Percentiles rank a stretch among this genome's conserved stretches.
phyloP scores from a whole-genome alignment of 1,284 basidiomycete species.

The Sporisorium sorghi region DNA sequence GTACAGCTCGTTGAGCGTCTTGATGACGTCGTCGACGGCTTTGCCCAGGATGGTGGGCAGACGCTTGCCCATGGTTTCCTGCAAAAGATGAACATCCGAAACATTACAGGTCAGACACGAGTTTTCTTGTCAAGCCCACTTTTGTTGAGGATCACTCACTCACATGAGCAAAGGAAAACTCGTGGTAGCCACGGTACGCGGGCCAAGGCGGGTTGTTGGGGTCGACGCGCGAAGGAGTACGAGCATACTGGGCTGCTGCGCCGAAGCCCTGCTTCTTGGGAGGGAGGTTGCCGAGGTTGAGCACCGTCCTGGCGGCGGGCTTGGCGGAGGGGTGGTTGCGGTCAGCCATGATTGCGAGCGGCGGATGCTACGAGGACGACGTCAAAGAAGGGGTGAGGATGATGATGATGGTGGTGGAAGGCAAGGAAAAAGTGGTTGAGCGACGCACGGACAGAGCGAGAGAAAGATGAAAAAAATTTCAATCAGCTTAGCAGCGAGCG shows the following conservation, averaged over 20 bases:
- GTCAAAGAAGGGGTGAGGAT: not conserved
- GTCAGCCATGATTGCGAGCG: constrained; percentile 52
- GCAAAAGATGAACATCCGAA: not conserved
- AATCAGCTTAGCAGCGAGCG: not conserved
- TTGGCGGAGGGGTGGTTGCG: constrained; percentile 62
- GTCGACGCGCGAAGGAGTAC: constrained; percentile 70
- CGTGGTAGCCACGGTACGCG: constrained; percentile 85
- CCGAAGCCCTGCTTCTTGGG: constrained; percentile 65
- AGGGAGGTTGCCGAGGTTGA: constrained; percentile 68
- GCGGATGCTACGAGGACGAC: not conserved
- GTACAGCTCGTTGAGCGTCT: constrained; percentile 82
- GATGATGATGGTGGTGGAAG: constrained; percentile 19
- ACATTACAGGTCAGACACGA: not conserved
- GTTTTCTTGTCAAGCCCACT: too few relatives aligned
- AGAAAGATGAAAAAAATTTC: not conserved
- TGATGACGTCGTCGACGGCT: constrained; percentile 90
- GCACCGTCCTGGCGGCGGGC: constrained; percentile 66
- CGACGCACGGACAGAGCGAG: too few relatives aligned
- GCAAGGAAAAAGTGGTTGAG: constrained; percentile 10
- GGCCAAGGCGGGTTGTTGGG: constrained; percentile 98
- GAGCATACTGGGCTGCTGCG: constrained; percentile 47
- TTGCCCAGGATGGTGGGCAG: constrained; percentile 95
- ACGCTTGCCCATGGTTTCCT: constrained; percentile 82
- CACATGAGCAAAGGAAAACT: constrained; percentile 89
- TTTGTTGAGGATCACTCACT: too few relatives aligned